phyloP scores from a whole-genome alignment of 2,329 filamentous ascomycete species.

The Aspergillus viridinutans region DNA sequence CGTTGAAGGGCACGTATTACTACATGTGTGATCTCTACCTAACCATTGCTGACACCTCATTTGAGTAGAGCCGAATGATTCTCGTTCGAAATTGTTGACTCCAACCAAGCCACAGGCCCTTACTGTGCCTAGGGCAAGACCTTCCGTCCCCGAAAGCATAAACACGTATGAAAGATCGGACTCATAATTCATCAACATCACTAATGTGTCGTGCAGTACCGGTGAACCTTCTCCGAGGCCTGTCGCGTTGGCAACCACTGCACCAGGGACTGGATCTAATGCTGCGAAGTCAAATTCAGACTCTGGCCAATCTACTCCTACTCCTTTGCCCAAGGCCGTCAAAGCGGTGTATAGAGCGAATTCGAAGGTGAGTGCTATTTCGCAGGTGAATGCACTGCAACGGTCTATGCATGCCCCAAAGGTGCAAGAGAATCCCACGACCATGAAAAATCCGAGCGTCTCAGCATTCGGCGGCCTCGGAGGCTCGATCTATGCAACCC shows the following conservation, averaged over 20 bases:
- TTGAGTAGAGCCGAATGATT: neutral
- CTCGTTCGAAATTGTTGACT: neutral
- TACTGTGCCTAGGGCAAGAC: neutral
- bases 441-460: neutral
- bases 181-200: neutral
- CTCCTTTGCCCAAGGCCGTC: neutral
- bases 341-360: neutral
- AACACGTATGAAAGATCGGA: neutral
- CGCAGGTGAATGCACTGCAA: neutral
- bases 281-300: neutral
- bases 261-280: neutral
- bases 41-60: neutral
- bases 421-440: neutral
- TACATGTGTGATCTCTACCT: neutral
- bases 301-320: neutral
- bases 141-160: neutral
- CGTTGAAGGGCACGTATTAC: neutral
- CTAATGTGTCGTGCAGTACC: neutral
- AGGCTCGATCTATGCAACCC: conserved; percentile 8
- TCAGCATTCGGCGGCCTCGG: conserved; percentile 2
- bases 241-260: neutral
- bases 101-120: neutral
- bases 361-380: neutral
- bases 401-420: conserved; percentile 13
- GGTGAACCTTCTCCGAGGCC: neutral